phyloP scores from a whole-genome alignment of 768 basidiomycete species.

The Solioccasus polychromus region DNA sequence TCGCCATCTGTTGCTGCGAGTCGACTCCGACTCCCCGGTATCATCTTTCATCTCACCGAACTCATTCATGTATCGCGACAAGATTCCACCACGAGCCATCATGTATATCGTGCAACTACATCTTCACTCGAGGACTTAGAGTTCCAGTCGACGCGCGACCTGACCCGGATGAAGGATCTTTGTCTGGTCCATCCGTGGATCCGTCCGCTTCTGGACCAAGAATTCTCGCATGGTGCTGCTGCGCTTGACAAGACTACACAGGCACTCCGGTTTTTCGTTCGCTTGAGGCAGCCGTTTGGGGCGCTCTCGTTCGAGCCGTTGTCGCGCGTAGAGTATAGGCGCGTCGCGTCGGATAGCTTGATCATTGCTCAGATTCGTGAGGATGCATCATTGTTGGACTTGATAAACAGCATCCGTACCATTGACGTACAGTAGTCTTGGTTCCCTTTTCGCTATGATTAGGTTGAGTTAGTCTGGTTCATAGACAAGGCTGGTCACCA shows the following conservation, averaged over 20 bases:
- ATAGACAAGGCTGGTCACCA: too few relatives aligned
- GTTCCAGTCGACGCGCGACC: slow-evolving; percentile 3
- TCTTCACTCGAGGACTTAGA: background rate
- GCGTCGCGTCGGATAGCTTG: slow-evolving; percentile 10
- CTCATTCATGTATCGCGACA: background rate
- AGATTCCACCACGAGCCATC: background rate
- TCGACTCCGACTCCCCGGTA: slow-evolving; percentile 3
- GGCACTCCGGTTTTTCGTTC: slow-evolving; percentile 1
- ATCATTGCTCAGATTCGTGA: slow-evolving; percentile 7
- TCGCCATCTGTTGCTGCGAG: background rate
- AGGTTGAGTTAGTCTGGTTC: too few relatives aligned
- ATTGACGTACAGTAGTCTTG: background rate
- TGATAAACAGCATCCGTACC: slow-evolving; percentile 1
- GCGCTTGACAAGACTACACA: background rate
- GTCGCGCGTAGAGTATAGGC: background rate
- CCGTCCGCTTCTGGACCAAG: slow-evolving; percentile 2
- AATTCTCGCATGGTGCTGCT: background rate
- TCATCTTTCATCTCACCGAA: slow-evolving; percentile 1
- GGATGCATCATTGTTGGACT: background rate
- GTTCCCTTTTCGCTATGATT: too few relatives aligned
- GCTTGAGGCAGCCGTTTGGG: slow-evolving; percentile 4
- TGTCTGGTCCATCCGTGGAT: slow-evolving; percentile 15
- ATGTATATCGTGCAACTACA: background rate
- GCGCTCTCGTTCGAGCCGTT: slow-evolving; percentile 1
- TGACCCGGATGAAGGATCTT: background rate